These are phyloP conservation scores for Mycena leptocephala DNA, from an alignment of 768 basidiomycete genomes.

Conservation along the genomic window DNA sequence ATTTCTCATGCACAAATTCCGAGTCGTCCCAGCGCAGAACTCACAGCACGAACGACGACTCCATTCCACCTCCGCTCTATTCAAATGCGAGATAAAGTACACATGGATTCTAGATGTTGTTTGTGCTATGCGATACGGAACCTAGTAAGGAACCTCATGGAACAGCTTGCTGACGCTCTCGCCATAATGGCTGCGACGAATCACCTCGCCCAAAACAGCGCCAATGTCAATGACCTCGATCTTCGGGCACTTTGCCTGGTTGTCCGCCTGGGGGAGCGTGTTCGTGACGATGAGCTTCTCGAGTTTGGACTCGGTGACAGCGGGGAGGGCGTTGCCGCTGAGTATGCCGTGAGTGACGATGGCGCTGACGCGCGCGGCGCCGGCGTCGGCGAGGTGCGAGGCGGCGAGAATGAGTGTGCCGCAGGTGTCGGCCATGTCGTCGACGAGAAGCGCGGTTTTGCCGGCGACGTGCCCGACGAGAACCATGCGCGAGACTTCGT, in stretches of 20 bases:
- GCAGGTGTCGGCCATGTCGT: slow-evolving; percentile 99
- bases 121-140: no score
- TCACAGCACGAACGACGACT: no score
- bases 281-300: slow-evolving; percentile 99
- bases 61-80: slow-evolving; percentile 19
- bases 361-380: slow-evolving; percentile 88
- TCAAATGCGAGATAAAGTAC: not conserved
- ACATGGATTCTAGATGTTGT: slow-evolving; percentile 42
- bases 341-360: slow-evolving; percentile 98
- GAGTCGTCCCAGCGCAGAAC: no score
- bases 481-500: slow-evolving; percentile 95
- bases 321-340: slow-evolving; percentile 88
- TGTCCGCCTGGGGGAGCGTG: slow-evolving; percentile 92
- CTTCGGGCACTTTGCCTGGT: slow-evolving; percentile 80
- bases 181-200: slow-evolving; percentile 97
- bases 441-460: slow-evolving; percentile 95
- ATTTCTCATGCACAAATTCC: no score
- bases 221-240: slow-evolving; percentile 97
- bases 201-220: slow-evolving; percentile 95
- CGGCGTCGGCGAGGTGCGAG: slow-evolving; percentile 89
- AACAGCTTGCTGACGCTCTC: slow-evolving; percentile 93
- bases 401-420: slow-evolving; percentile 96
- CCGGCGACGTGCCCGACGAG: slow-evolving; percentile 95
- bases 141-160: slow-evolving; percentile 90
- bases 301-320: slow-evolving; percentile 80